Evolutionary conservation across 805 yeast species (phyloP).

Genomic region (Kodamaea fukazawae): DNA sequence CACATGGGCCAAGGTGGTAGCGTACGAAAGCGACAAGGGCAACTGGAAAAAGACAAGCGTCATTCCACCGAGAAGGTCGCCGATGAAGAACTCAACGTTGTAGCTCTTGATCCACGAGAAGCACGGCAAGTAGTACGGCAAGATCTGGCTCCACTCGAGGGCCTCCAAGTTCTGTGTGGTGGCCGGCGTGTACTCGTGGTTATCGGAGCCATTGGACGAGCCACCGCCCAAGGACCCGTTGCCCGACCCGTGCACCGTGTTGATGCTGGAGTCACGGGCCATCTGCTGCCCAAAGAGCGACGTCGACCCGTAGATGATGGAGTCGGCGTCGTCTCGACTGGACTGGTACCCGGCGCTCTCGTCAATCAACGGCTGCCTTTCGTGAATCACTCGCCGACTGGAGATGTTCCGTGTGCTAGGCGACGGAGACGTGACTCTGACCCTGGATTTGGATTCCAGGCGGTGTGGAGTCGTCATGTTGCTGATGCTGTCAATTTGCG

Average conservation of each 20-base stretch:
- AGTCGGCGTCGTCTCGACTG: constrained; percentile 8
- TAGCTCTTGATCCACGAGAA: constrained; percentile 66
- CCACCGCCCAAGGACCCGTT: neutral
- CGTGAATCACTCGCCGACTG: constrained; percentile 17
- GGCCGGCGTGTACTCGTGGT: constrained; percentile 23
- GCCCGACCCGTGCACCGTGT: no score
- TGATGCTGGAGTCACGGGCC: neutral
- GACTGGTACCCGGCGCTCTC: constrained; percentile 1
- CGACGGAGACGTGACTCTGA: constrained; percentile 10
- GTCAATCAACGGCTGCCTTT: constrained; percentile 15
- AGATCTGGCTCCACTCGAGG: constrained; percentile 27
- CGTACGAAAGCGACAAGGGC: constrained; percentile 62
- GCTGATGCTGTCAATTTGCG: neutral
- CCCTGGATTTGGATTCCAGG: neutral
- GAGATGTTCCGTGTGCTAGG: constrained; percentile 19
- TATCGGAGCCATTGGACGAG: neutral
- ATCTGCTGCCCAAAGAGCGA: neutral
- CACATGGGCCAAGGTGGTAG: constrained; percentile 42
- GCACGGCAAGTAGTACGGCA: constrained; percentile 68
- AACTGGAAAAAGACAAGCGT: constrained; percentile 89
- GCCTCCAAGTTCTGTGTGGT: constrained; percentile 19
- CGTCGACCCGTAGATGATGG: constrained; percentile 7
- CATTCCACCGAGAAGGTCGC: constrained; percentile 79
- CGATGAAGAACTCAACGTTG: constrained; percentile 33
- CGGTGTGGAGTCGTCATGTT: neutral